Conservation (phyloP, 2,329 filamentous ascomycete genomes). For the Bipolaris sorokiniana region DNA sequence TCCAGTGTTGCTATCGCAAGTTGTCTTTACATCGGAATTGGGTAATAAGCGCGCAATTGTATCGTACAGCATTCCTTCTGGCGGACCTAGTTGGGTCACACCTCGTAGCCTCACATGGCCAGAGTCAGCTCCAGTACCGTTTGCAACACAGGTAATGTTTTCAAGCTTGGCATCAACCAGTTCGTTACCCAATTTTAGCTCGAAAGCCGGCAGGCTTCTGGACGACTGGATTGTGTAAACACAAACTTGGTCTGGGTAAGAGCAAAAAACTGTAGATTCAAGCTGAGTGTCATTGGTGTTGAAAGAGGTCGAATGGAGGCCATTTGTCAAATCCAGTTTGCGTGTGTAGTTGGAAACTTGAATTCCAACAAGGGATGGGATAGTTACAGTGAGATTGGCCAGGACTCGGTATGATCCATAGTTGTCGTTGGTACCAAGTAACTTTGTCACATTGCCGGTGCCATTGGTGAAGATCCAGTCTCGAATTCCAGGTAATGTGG, state of each 20-base stretch:
- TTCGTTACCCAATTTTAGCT: slow-evolving; percentile 53
- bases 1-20: slow-evolving; percentile 15
- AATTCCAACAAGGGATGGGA: slow-evolving; percentile 36
- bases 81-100: slow-evolving; percentile 50
- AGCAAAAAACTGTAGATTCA: slow-evolving; percentile 54
- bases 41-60: slow-evolving; percentile 44
- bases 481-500: slow-evolving; percentile 52
- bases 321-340: slow-evolving; percentile 54
- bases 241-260: slow-evolving; percentile 52
- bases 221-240: slow-evolving; percentile 46
- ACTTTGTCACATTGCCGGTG: slow-evolving; percentile 51
- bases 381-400: slow-evolving; percentile 54
- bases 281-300: slow-evolving; percentile 38
- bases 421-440: slow-evolving; percentile 48
- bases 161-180: slow-evolving; percentile 40
- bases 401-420: slow-evolving; percentile 58
- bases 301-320: slow-evolving; percentile 47
- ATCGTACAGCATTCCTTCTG: slow-evolving; percentile 56
- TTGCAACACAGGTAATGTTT: slow-evolving; percentile 43
- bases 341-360: slow-evolving; percentile 45
- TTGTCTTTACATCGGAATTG: slow-evolving; percentile 18
- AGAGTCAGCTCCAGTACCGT: slow-evolving; percentile 40
- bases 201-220: slow-evolving; percentile 50
- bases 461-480: slow-evolving; percentile 58
- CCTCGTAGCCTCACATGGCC: slow-evolving; percentile 32